phyloP scores from a whole-genome alignment of 345 rosid genomes.

The Atalantia buxifolia region DNA sequence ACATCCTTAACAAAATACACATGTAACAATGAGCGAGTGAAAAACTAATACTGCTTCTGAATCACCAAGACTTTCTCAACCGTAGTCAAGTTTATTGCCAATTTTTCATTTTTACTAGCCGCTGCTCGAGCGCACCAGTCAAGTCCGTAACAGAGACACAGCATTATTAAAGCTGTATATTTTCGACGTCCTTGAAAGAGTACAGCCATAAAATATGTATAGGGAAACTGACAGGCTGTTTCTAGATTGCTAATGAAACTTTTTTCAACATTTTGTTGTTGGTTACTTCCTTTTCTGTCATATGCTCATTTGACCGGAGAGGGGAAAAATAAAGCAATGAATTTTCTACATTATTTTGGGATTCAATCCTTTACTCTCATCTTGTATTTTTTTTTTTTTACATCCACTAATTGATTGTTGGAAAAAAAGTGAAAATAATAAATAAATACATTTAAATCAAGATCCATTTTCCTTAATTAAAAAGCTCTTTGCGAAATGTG shows the following conservation, averaged over 20 bases:
- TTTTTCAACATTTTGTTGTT: conserved; percentile 9
- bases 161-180: not conserved
- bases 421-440: too few species aligned
- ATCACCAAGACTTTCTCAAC: not conserved
- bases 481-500: conserved; percentile 5
- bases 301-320: not conserved
- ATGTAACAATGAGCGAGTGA: too few species aligned
- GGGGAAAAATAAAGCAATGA: too few species aligned
- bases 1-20: too few species aligned
- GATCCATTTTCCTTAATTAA: not conserved
- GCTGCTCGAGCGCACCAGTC: not conserved
- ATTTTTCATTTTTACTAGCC: not conserved
- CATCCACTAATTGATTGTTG: too few species aligned
- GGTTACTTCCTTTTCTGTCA: conserved; percentile 2
- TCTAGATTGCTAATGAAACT: not conserved
- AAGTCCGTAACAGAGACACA: not conserved
- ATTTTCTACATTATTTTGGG: too few species aligned
- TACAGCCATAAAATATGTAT: not conserved
- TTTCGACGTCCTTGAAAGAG: not conserved
- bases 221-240: conserved; percentile 6
- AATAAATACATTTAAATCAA: not conserved
- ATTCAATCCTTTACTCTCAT: too few species aligned
- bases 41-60: too few species aligned
- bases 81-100: not conserved
- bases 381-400: too few species aligned